Evolutionary conservation across 768 basidiomycete genomes (phyloP).

Genomic region (Chlorophyllum brunneum): DNA sequence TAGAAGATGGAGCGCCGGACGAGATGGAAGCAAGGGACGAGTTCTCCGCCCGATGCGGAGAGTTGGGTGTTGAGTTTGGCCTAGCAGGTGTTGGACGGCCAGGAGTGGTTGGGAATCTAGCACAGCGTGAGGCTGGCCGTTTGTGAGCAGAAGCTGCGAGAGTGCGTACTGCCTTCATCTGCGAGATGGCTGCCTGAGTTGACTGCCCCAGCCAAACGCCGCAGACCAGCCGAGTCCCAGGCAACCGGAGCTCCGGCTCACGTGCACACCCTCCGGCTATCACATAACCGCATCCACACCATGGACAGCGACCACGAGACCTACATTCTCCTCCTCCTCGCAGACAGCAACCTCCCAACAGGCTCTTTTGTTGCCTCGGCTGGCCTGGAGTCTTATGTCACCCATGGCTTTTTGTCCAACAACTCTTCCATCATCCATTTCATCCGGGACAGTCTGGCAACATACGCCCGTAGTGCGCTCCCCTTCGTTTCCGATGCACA

Average conservation of each 20-base stretch:
- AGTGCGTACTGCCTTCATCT: slow-evolving; percentile 30
- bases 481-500: slow-evolving; percentile 80
- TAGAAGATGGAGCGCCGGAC: background rate
- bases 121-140: slow-evolving; percentile 8
- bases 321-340: slow-evolving; percentile 73
- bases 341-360: slow-evolving; percentile 93
- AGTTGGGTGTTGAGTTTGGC: background rate
- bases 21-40: slow-evolving; percentile 11
- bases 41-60: slow-evolving; percentile 1
- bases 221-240: slow-evolving; percentile 16
- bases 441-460: slow-evolving; percentile 65
- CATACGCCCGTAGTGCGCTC: slow-evolving; percentile 74
- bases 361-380: slow-evolving; percentile 95
- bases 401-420: slow-evolving; percentile 78
- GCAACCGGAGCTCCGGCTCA: slow-evolving; percentile 2
- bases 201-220: slow-evolving; percentile 17
- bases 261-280: no score
- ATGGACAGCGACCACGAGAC: slow-evolving; percentile 46
- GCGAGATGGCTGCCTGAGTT: slow-evolving; percentile 1
- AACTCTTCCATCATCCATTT: slow-evolving; percentile 48
- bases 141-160: slow-evolving; percentile 1
- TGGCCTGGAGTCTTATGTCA: slow-evolving; percentile 85
- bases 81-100: background rate
- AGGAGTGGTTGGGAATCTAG: slow-evolving; percentile 1
- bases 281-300: no score